Conservation (phyloP, 345 rosid genomes). For the Carallia brachiata region DNA sequence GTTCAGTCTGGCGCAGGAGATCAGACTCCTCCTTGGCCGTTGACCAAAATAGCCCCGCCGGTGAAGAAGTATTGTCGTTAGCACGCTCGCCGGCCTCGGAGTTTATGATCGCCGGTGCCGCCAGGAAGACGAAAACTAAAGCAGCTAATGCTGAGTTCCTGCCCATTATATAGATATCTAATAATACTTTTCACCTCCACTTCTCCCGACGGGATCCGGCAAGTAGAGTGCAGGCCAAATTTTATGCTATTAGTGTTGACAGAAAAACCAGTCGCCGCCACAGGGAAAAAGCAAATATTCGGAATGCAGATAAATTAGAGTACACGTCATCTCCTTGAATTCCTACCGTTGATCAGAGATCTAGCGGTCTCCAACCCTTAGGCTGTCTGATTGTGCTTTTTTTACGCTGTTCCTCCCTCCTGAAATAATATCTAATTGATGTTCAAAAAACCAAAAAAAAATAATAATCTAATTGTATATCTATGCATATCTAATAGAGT, state of each 20-base stretch:
- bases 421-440: too few relatives aligned
- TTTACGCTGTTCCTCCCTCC: too few relatives aligned
- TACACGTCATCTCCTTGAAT: constrained; percentile 29
- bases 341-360: constrained; percentile 23
- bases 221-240: too few relatives aligned
- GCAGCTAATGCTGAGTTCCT: not conserved
- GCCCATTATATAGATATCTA: not conserved
- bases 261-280: too few relatives aligned
- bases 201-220: too few relatives aligned
- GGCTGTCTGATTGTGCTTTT: too few relatives aligned
- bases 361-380: constrained; percentile 12
- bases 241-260: too few relatives aligned
- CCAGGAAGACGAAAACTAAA: not conserved
- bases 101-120: constrained; percentile 5
- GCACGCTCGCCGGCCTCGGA: constrained; percentile 31
- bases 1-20: constrained; percentile 43
- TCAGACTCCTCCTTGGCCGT: constrained; percentile 60
- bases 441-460: too few relatives aligned
- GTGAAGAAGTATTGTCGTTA: constrained; percentile 35
- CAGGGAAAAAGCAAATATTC: too few relatives aligned
- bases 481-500: too few relatives aligned
- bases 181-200: too few relatives aligned
- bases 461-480: too few relatives aligned
- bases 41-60: constrained; percentile 59
- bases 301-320: not conserved